Base-by-base conservation (phyloP, 140 eudicot genomes). In the Anethum foeniculum region DNA sequence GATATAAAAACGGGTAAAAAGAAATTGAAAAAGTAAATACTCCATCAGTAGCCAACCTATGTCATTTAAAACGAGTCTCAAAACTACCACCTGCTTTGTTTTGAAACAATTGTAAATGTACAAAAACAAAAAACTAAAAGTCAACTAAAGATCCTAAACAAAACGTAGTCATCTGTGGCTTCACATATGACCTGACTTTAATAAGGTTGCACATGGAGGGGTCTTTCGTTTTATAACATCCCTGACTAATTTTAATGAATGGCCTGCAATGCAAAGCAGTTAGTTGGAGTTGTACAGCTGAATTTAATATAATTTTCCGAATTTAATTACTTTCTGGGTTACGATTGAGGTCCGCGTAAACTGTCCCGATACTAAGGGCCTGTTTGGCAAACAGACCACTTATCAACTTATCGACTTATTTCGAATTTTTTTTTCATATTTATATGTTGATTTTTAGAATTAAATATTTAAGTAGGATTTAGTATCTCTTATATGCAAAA, bases 111-210 rank as follows among this genome's bases (percentile, higher is more conserved):
- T 60, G 1, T 23, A 23, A 23, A 23, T 60, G 4, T 1, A 58
- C 25, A 21, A 58, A 23, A 23, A n/a, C n/a, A 58, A 23, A 23
- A n/a, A 23, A 60, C 30, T n/a, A 23, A 62, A 34, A 62, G 69
- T 60, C 69, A 60, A n/a, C 69, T 32, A 60, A 60, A 60, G 69
- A 60, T 60, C 69, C 69, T 60, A 60, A 60, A 60, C 34, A 60
- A 60, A n/a, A 60, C 30, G 34, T 9, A 60, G 68, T n/a, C 32
- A 62, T 25, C 69, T 62, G 32, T 60, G 34, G n/a, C 16, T 12
- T 60, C 68, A n/a, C 69, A 25, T n/a, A 62, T 25, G 69, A 62
- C 69, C 68, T 62, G 32, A 62, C 69, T 62, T 62, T 62, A n/a
- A 62, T 62, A 32, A 25, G 34, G 34, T 9, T 62, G 69, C 69